Conservation (phyloP, 1,139 yeast genomes). For the Taiozyma sp. region DNA sequence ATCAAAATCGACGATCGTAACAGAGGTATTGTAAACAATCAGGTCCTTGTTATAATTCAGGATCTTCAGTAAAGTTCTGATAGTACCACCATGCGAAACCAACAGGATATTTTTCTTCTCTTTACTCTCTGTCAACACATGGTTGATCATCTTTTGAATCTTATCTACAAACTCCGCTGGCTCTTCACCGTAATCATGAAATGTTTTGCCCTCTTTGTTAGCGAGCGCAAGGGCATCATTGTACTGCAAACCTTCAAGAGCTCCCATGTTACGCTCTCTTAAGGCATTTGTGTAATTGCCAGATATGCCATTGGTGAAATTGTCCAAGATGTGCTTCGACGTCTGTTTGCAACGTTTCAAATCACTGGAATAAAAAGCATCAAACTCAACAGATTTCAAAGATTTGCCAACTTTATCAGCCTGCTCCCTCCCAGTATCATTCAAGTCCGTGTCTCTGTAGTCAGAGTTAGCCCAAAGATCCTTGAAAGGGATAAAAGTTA, state of each 20-base stretch:
- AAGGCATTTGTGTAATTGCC: constrained; percentile 33
- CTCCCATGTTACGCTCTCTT: constrained; percentile 82
- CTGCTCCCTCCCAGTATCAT: constrained; percentile 53
- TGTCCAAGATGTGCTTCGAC: constrained; percentile 11
- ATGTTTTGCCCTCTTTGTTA: constrained; percentile 38
- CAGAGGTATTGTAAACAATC: constrained; percentile 67
- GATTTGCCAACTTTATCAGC: constrained; percentile 46
- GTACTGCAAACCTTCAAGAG: constrained; percentile 68
- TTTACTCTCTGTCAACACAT: constrained; percentile 34
- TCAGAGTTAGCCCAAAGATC: no score
- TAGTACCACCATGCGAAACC: constrained; percentile 87
- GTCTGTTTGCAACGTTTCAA: constrained; percentile 53
- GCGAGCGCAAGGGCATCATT: constrained; percentile 62
- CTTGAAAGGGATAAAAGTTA: no score
- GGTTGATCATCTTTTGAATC: constrained; percentile 44
- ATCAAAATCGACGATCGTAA: constrained; percentile 56
- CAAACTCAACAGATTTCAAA: constrained; percentile 39
- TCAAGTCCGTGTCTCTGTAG: constrained; percentile 45
- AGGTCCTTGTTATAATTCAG: constrained; percentile 38
- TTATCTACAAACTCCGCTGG: constrained; percentile 43
- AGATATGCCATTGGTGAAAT: constrained; percentile 12
- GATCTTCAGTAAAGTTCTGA: constrained; percentile 49
- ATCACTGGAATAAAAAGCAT: constrained; percentile 55
- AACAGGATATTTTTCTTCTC: constrained; percentile 48
- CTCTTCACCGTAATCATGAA: constrained; percentile 54